Evolutionary conservation across 768 basidiomycete genomes (phyloP).

Genomic region (Pisolithus microcarpus): DNA sequence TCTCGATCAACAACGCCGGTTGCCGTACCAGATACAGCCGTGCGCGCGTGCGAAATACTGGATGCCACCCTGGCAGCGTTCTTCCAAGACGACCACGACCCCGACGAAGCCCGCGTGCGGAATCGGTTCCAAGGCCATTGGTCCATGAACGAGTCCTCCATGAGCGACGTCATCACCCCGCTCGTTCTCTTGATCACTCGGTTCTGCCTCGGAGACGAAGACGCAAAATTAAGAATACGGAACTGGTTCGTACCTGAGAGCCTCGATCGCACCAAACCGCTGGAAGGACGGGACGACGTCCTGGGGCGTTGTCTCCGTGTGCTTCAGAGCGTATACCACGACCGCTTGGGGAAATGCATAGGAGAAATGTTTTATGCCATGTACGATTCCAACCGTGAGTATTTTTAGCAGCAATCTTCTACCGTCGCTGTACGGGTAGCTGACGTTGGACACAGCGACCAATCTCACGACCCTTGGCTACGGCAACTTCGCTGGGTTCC

Average conservation of each 20-base stretch:
- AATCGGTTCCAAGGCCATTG: slow-evolving; percentile 22
- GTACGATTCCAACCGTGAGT: slow-evolving; percentile 67
- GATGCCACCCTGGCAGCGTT: slow-evolving; percentile 53
- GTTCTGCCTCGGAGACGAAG: slow-evolving; percentile 58
- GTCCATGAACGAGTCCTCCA: slow-evolving; percentile 37
- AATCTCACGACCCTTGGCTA: slow-evolving; percentile 81
- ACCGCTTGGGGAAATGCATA: slow-evolving; percentile 62
- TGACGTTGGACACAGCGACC: slow-evolving; percentile 39
- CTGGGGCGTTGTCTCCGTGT: slow-evolving; percentile 78
- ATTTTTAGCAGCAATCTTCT: background rate
- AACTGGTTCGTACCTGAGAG: slow-evolving; percentile 69
- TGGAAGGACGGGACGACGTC: slow-evolving; percentile 67
- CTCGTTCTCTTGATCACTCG: slow-evolving; percentile 69
- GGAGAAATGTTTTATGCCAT: slow-evolving; percentile 86
- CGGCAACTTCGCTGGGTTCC: slow-evolving; percentile 90
- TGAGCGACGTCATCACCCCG: slow-evolving; percentile 78
- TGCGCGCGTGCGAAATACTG: slow-evolving; percentile 61
- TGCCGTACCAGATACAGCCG: slow-evolving; percentile 41
- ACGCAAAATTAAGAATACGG: slow-evolving; percentile 47
- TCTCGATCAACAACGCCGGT: slow-evolving; percentile 26
- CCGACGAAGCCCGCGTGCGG: slow-evolving; percentile 59
- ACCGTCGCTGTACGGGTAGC: background rate
- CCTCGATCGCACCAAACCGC: slow-evolving; percentile 68
- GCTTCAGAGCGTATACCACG: slow-evolving; percentile 66
- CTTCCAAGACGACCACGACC: slow-evolving; percentile 56